Percentiles rank a stretch among this genome's conserved stretches.
Conservation (phyloP, 2,329 filamentous ascomycete species). For the Monosporascus sp. region DNA sequence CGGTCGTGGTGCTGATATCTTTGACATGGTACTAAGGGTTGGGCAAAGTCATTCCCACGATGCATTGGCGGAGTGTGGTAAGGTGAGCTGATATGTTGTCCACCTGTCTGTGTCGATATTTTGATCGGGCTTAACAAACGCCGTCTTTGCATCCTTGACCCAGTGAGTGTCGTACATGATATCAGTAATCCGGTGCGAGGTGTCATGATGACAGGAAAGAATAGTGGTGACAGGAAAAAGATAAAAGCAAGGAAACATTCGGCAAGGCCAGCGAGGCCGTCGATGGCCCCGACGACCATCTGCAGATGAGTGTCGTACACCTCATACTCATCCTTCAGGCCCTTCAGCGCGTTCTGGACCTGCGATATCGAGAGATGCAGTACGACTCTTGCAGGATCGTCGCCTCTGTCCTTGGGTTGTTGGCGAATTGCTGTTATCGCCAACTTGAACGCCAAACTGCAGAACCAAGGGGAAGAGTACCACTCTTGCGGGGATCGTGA, state of each 20-base stretch:
- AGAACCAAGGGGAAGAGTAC: slow-evolving; percentile 6
- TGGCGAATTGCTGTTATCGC: slow-evolving; percentile 34
- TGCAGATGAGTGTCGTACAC: too few relatives aligned
- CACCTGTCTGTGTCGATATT: slow-evolving; percentile 53
- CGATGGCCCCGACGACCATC: too few relatives aligned
- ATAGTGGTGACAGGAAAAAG: too few relatives aligned
- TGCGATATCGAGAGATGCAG: background rate
- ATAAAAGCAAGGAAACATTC: too few relatives aligned
- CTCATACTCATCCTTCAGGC: too few relatives aligned
- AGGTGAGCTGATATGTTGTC: slow-evolving; percentile 47
- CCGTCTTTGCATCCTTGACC: slow-evolving; percentile 30
- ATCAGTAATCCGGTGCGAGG: slow-evolving; percentile 46
- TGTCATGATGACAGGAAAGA: too few relatives aligned
- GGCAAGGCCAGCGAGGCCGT: too few relatives aligned
- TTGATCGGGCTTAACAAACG: slow-evolving; percentile 32
- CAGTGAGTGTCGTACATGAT: slow-evolving; percentile 32
- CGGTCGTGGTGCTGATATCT: too few relatives aligned
- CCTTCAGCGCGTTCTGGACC: too few relatives aligned
- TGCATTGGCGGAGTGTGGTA: slow-evolving; percentile 27
- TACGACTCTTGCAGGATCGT: slow-evolving; percentile 13
- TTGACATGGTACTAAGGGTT: too few relatives aligned
- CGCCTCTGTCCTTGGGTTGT: slow-evolving; percentile 9
- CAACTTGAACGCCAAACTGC: slow-evolving; percentile 19
- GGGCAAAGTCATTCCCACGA: slow-evolving; percentile 24
- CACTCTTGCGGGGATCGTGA: background rate